A percentile compares a stretch with the other conserved stretches of the same genome.
Conservation (phyloP, 75 land plant species). For the Selaginella moellendorffii region DNA sequence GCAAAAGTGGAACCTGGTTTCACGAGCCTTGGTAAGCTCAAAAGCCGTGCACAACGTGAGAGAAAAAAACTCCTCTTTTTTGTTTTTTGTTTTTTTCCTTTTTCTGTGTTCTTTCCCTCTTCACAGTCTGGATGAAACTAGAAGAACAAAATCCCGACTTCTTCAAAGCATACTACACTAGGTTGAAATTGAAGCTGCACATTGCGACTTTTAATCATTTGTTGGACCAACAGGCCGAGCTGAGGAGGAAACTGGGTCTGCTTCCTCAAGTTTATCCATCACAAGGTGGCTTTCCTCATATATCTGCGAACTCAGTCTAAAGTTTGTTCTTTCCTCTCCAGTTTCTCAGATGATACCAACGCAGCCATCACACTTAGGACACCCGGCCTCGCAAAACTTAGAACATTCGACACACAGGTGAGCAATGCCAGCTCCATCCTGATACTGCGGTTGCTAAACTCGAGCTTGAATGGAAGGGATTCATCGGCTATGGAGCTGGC, state of each 20-base stretch:
- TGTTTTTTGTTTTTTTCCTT: not conserved
- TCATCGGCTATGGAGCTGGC: too few species aligned
- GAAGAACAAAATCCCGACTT: slow-evolving; percentile 86
- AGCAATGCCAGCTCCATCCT: slow-evolving; percentile 14
- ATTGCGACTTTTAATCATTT: slow-evolving; percentile 65
- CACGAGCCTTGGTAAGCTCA: slow-evolving; percentile 45
- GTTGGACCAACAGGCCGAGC: slow-evolving; percentile 58
- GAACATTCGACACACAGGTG: not conserved
- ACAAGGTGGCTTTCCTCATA: not conserved
- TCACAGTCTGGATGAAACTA: slow-evolving; percentile 89
- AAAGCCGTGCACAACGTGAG: not conserved
- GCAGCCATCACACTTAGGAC: not conserved
- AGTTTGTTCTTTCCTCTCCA: slow-evolving; percentile 13
- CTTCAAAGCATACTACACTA: slow-evolving; percentile 74
- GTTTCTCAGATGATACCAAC: not conserved
- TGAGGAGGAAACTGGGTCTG: slow-evolving; percentile 40
- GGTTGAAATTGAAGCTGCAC: slow-evolving; percentile 71
- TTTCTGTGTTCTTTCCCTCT: not conserved
- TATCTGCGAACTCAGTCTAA: slow-evolving; percentile 29
- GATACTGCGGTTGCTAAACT: too few species aligned
- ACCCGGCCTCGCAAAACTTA: not conserved
- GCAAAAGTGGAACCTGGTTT: slow-evolving; percentile 78
- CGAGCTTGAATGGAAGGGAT: too few species aligned
- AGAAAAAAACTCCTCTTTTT: not conserved
- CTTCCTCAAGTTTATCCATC: slow-evolving; percentile 27